phyloP scores from a whole-genome alignment of 108 stramenopile species.

The Fistulifera solaris region DNA sequence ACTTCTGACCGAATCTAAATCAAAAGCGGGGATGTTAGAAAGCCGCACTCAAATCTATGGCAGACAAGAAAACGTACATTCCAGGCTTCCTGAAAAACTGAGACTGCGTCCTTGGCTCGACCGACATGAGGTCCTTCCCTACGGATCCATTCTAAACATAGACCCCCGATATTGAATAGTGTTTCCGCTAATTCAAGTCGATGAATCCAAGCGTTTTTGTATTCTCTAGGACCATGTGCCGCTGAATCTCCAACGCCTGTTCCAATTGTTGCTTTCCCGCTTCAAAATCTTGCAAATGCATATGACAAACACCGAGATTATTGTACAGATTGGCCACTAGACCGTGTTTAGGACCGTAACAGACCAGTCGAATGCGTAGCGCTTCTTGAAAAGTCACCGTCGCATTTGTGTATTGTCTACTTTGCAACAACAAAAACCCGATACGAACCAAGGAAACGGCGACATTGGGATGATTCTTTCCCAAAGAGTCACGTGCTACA shows the following conservation, averaged over 20 bases:
- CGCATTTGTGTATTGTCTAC: conserved; percentile 36
- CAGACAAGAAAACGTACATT: conserved; percentile 8
- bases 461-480: conserved; percentile 48
- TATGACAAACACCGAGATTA: conserved; percentile 46
- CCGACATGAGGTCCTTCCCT: conserved; percentile 29
- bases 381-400: conserved; percentile 45
- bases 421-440: conserved; percentile 43
- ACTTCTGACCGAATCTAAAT: conserved; percentile 26
- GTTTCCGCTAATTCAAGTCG: conserved; percentile 45
- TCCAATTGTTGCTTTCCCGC: conserved; percentile 23
- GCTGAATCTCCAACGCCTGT: conserved; percentile 43
- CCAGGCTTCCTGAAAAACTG: conserved; percentile 38
- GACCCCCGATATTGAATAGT: conserved; percentile 45
- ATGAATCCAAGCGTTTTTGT: background rate
- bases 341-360: conserved; percentile 30
- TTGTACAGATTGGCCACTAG: conserved; percentile 54
- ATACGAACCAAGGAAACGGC: conserved; percentile 40
- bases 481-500: conserved; percentile 37
- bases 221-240: conserved; percentile 14
- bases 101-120: conserved; percentile 26
- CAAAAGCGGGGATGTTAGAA: background rate
- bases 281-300: conserved; percentile 36
- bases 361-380: conserved; percentile 28
- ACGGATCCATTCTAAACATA: conserved; percentile 49
- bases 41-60: background rate